A percentile compares a stretch with the other conserved stretches of the same genome.
phyloP scores from a whole-genome alignment of 345 rosid species.

The Brassica carinata region DNA sequence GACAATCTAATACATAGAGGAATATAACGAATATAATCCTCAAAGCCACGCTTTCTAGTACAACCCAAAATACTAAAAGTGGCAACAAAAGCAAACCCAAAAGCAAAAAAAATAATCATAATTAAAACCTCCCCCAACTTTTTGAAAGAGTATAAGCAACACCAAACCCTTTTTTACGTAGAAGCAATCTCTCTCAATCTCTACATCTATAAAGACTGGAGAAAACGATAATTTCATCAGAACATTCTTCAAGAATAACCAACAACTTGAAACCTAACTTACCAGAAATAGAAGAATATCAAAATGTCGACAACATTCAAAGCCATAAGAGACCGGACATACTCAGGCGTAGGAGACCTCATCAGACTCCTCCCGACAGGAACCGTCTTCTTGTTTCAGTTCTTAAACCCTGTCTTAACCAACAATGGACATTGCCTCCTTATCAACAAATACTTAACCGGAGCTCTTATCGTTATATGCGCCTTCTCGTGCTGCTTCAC shows the following conservation, averaged over 20 bases:
- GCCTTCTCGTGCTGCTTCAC: constrained; percentile 74
- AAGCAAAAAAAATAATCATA: constrained; percentile 4
- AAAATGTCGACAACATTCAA: constrained; percentile 43
- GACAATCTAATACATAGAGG: constrained; percentile 9
- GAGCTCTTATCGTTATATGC: constrained; percentile 58
- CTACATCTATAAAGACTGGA: constrained; percentile 27
- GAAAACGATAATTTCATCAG: background rate
- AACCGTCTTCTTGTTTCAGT: constrained; percentile 78
- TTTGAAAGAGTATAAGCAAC: constrained; percentile 45
- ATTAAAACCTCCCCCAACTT: constrained; percentile 23
- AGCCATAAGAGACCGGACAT: constrained; percentile 49
- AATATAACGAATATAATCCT: constrained; percentile 28
- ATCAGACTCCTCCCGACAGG: constrained; percentile 88
- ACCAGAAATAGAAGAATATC: background rate
- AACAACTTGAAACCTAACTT: background rate
- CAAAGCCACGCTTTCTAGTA: constrained; percentile 36
- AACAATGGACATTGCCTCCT: constrained; percentile 67
- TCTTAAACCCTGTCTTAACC: constrained; percentile 81
- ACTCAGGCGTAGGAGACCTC: constrained; percentile 66
- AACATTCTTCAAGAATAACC: constrained; percentile 5
- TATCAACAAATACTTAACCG: constrained; percentile 60
- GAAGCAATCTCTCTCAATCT: constrained; percentile 21
- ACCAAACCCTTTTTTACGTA: constrained; percentile 40
- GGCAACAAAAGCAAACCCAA: constrained; percentile 30
- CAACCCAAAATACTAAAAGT: constrained; percentile 22